Percentiles rank a stretch among this genome's conserved stretches.
Conservation (phyloP, 441 rosid species). For the Gossypium lobatum region DNA sequence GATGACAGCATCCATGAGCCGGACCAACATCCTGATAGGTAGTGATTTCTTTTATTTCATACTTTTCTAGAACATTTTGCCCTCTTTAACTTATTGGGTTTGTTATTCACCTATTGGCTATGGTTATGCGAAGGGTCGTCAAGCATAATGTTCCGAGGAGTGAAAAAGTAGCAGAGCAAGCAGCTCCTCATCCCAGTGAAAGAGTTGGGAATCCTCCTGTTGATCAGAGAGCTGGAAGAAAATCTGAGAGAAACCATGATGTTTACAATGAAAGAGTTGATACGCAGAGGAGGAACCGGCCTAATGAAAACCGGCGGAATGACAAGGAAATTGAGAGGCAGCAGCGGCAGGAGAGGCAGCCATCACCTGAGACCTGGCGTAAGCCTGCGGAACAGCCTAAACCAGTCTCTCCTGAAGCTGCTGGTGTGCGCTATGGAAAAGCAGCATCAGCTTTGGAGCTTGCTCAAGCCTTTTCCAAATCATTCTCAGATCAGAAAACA, state of each 20-base stretch:
- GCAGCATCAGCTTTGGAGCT: slow-evolving; percentile 78
- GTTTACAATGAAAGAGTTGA: slow-evolving; percentile 42
- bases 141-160: slow-evolving; percentile 30
- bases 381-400: slow-evolving; percentile 49
- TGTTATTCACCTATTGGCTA: not conserved
- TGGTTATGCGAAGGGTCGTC: slow-evolving; percentile 33
- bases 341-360: slow-evolving; percentile 46
- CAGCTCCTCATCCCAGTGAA: slow-evolving; percentile 27
- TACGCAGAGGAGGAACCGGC: slow-evolving; percentile 56
- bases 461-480: slow-evolving; percentile 64
- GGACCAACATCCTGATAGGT: slow-evolving; percentile 51
- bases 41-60: slow-evolving; percentile 3
- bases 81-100: not conserved
- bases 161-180: slow-evolving; percentile 44
- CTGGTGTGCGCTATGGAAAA: slow-evolving; percentile 50
- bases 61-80: not conserved
- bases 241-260: slow-evolving; percentile 41
- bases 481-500: slow-evolving; percentile 52
- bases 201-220: slow-evolving; percentile 33
- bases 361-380: slow-evolving; percentile 84
- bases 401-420: slow-evolving; percentile 44
- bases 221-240: slow-evolving; percentile 47
- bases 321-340: slow-evolving; percentile 36
- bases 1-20: slow-evolving; percentile 39
- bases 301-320: slow-evolving; percentile 45